Conservation (phyloP, 352 stramenopile species). For the Phytophthora lateralis region DNA sequence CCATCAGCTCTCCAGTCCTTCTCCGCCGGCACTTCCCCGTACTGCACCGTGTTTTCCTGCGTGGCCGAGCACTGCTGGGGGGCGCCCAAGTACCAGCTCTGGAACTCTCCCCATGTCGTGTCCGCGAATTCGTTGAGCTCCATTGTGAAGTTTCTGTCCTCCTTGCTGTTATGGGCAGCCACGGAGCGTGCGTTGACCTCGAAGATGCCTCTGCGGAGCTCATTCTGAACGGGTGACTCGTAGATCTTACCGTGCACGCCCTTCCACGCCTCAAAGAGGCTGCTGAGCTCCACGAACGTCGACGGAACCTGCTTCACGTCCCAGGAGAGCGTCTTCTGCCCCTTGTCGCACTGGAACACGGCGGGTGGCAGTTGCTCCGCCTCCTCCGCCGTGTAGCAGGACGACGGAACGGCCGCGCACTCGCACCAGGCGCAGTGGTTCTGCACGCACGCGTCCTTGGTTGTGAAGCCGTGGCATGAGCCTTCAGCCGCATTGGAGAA, state of each 20-base stretch:
- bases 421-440: conserved; percentile 78
- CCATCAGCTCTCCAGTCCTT: conserved; percentile 96
- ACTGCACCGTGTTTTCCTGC: conserved; percentile 30
- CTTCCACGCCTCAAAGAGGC: conserved; percentile 67
- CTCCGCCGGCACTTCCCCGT: conserved; percentile 68
- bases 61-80: conserved; percentile 81
- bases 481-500: conserved; percentile 28
- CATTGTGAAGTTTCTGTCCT: conserved; percentile 58
- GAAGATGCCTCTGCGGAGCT: conserved; percentile 64
- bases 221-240: conserved; percentile 48
- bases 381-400: conserved; percentile 76
- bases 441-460: conserved; percentile 53
- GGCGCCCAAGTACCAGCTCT: conserved; percentile 65
- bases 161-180: conserved; percentile 61
- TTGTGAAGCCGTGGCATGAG: conserved; percentile 61
- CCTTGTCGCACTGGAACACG: conserved; percentile 77
- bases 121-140: conserved; percentile 84
- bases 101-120: conserved; percentile 78
- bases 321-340: conserved; percentile 29
- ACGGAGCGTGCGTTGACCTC: conserved; percentile 63
- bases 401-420: conserved; percentile 79
- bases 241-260: conserved; percentile 51
- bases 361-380: conserved; percentile 66
- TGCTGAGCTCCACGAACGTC: conserved; percentile 29
- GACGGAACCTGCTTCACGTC: conserved; percentile 40